These are phyloP conservation scores for Phytophthora cajani DNA, from an alignment of 352 stramenopile genomes.

Conservation along the genomic window DNA sequence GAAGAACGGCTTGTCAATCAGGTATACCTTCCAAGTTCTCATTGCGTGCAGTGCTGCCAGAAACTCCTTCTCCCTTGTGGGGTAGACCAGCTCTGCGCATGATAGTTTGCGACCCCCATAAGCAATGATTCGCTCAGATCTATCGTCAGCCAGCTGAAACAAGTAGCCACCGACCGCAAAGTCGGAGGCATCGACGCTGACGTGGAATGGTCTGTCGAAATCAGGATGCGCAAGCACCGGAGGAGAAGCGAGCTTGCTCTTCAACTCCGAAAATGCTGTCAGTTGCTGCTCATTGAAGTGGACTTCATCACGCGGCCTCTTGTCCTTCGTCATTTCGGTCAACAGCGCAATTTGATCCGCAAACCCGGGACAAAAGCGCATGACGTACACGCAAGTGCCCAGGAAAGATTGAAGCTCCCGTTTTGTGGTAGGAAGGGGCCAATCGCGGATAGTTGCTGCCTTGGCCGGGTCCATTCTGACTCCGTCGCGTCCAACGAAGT, in stretches of 20 bases:
- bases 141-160: background rate
- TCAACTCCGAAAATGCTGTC: background rate
- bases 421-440: background rate
- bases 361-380: background rate
- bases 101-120: background rate
- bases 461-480: background rate
- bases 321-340: background rate
- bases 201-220: background rate
- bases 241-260: background rate
- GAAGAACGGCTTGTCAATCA: background rate
- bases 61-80: background rate
- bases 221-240: background rate
- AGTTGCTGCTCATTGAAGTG: background rate
- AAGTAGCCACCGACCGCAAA: background rate
- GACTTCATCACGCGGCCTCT: background rate
- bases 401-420: background rate
- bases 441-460: background rate
- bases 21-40: background rate
- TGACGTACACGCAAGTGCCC: background rate
- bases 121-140: background rate
- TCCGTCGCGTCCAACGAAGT: background rate
- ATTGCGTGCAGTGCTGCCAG: conserved; percentile 1
- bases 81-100: background rate
- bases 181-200: background rate
- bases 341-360: background rate